Evolutionary conservation across 345 rosid genomes (phyloP), one percentile per base, ranked within the genome.

Genomic region (Populus nigra): DNA sequence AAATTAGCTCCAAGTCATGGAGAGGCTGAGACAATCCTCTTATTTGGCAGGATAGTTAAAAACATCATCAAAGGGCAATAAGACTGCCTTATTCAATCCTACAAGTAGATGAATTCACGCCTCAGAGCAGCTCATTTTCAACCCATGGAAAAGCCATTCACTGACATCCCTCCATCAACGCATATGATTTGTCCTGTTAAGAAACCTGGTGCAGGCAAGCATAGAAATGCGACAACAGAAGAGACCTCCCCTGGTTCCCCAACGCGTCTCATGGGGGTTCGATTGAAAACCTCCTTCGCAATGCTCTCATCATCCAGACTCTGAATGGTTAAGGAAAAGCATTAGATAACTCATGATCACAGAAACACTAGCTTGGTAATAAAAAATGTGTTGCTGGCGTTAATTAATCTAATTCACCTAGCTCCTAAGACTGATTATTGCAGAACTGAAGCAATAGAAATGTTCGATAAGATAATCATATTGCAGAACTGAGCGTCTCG

Each of bases 191-290:
- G 65, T 59, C 65, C 65, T 4, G 65, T 59, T 10, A 59, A 59
- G 29, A 59, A 59, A 25, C 43, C 38, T 3, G 70, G 41, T 36
- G 45, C 70, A 20, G 70, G 70, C 25, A 67, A 3, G 70, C 70
- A 67, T 0, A 67, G 70, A 67, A 67, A 67, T 9, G 70, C 70
- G 12, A 67, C 45, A 20, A 38, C n/a, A 0, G 41, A 31, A 38
- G 70, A 35, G 12, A 67, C 70, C n/a, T 67, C 70, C 45, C 41
- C 70, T 31, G 70, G 70, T 67, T 67, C 70, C 8, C 70, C 70
- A 18, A 22, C 0, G 23, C 70, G 70, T 67, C 27, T 38, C 70
- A 67, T 67, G 1, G 70, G 70, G 45, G 70, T 67, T 67, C 70
- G 70, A 7, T 20, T 31, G 23, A 31, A 7, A 38, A 67, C 70